Conservation (phyloP, 371 early-diverging fungal species). For the Mortierella sp. region DNA sequence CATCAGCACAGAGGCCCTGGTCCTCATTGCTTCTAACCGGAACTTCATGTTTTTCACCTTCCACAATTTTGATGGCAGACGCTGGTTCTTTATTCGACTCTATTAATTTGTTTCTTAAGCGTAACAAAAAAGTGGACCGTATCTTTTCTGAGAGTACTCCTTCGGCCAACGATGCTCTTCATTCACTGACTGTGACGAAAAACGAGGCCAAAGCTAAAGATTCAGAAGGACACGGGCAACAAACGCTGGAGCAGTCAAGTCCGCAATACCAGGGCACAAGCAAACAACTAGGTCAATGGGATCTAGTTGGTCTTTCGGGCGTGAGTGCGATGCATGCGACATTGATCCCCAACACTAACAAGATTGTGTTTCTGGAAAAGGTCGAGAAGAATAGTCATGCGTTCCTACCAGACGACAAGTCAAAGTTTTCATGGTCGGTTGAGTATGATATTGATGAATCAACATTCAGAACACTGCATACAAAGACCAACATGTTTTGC, state of each 20-base stretch:
- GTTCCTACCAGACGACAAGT: constrained; percentile 13
- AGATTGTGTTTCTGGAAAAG: constrained; percentile 52
- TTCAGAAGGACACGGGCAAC: background rate
- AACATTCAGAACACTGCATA: constrained; percentile 58
- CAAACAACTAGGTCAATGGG: constrained; percentile 49
- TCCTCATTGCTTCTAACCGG: constrained; percentile 9
- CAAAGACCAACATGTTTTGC: constrained; percentile 70
- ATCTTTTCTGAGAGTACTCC: constrained; percentile 3
- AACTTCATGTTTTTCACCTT: background rate
- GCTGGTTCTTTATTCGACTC: constrained; percentile 26
- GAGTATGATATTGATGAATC: constrained; percentile 65
- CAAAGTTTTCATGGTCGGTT: constrained; percentile 60
- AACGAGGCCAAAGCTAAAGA: background rate
- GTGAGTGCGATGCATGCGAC: constrained; percentile 55
- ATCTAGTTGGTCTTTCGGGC: constrained; percentile 48
- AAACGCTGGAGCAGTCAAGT: background rate
- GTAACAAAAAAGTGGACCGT: background rate
- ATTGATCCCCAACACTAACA: constrained; percentile 52
- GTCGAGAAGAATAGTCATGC: constrained; percentile 40
- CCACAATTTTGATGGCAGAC: constrained; percentile 25
- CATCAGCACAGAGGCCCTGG: background rate
- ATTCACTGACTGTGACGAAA: background rate
- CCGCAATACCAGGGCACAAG: constrained; percentile 23
- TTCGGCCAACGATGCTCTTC: no score
- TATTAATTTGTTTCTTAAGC: constrained; percentile 14